A percentile compares a stretch with the other conserved stretches of the same genome.
Conservation (phyloP, 2,329 filamentous ascomycete genomes). For the Laburnicola sp. region DNA sequence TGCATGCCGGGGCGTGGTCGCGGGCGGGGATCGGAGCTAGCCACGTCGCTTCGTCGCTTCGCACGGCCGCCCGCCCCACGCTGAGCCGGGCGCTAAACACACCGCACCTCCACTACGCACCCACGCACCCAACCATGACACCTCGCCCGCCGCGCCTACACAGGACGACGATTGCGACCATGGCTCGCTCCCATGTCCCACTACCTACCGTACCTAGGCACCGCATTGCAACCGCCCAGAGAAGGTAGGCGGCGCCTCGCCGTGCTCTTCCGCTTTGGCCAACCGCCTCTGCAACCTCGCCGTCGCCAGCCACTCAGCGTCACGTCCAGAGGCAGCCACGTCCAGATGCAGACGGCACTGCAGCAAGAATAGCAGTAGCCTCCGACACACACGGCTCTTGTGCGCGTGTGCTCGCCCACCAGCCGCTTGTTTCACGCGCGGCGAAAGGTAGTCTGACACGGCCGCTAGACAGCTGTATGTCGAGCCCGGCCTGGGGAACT, state of each 20-base stretch:
- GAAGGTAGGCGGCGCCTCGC: constrained; percentile 35
- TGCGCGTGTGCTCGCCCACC: constrained; percentile 38
- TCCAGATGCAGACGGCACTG: constrained; percentile 21
- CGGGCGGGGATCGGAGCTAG: background rate
- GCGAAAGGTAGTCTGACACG: constrained; percentile 27
- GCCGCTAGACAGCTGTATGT: constrained; percentile 25
- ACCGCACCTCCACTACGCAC: background rate
- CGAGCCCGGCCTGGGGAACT: constrained; percentile 31
- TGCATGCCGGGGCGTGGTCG: constrained; percentile 12
- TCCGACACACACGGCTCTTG: constrained; percentile 27
- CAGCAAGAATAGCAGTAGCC: constrained; percentile 30
- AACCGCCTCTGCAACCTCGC: constrained; percentile 27
- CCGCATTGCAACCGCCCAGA: no score
- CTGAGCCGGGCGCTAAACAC: constrained; percentile 33
- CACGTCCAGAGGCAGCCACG: constrained; percentile 15
- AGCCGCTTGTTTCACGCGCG: constrained; percentile 43
- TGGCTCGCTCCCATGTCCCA: constrained; percentile 13
- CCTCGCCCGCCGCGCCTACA: constrained; percentile 27
- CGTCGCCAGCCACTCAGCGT: constrained; percentile 33
- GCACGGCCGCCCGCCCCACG: constrained; percentile 10
- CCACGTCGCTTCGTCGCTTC: background rate
- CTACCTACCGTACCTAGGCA: background rate
- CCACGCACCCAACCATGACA: constrained; percentile 32
- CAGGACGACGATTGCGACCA: no score
- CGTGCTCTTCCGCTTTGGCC: constrained; percentile 26